Evolutionary conservation across 148 eudicot species (phyloP), one percentile per base, ranked within the genome.

Genomic region (Oxyria digyna): DNA sequence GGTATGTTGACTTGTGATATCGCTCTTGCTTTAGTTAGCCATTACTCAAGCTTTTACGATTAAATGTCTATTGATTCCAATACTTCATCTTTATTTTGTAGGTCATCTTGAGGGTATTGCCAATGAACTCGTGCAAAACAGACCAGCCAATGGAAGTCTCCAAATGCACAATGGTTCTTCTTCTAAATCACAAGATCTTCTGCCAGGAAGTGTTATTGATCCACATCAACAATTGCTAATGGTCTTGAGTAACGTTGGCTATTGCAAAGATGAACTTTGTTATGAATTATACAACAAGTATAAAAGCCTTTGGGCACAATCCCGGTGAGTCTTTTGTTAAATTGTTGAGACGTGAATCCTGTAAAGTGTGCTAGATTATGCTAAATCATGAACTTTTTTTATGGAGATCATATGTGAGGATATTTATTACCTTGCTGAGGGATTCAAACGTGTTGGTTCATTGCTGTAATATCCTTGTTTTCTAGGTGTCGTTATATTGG

Each of bases 221-320:
- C 87, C 88, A 1, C 90, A 90, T 78, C 88, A 85, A 75, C 83
- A 74, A 75, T 78, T 90, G 76, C 80, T 94, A 73, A 94, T 90
- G 91, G 97, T 90, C 64, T 83, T 94, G 83, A 94, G 98, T 76
- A 94, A 94, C 76, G 82, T 90, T 62, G 98, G 98, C 43, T 90
- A 85, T 76, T 90, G 98, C 81, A 90, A 88, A 81, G 98, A 94
- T 67, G 97, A 94, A 74, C 85, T 94, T 67, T 84, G 90, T 77
- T 78, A 62, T 80, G 97, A 94, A 64, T 72, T 90, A 64, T 83
- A 94, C 82, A 75, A 79, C 75, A 90, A 87, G 73, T 94, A 86
- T 85, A 82, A 78, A 75, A 79, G 82, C 65, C 81, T 88, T 68
- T 94, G 98, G 98, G 78, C 80, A 68, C 84, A 81, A 32, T 71